Percentiles rank a stretch among this genome's conserved stretches.
These are phyloP conservation scores for Hypoxylon intermedium DNA, from an alignment of 495 filamentous ascomycete genomes.

Conservation along the genomic window DNA sequence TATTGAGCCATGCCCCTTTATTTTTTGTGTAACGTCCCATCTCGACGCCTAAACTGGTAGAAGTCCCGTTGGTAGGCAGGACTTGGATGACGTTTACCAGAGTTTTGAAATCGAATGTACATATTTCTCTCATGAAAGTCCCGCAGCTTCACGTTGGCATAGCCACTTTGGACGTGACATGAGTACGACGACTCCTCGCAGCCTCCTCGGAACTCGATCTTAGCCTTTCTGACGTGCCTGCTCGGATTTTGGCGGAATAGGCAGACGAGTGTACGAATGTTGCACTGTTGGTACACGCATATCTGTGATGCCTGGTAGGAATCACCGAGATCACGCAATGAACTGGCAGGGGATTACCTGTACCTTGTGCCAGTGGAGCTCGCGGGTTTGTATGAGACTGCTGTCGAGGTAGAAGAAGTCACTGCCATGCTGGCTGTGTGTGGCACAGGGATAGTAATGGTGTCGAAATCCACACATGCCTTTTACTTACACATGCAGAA, in stretches of 20 bases:
- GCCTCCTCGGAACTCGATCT: neutral
- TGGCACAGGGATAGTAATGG: too few relatives aligned
- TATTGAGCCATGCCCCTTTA: too few relatives aligned
- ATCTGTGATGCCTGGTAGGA: neutral
- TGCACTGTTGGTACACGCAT: neutral
- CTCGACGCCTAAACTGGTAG: conserved; percentile 8
- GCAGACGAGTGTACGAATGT: conserved; percentile 5
- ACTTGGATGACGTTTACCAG: conserved; percentile 11
- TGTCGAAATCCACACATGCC: too few relatives aligned
- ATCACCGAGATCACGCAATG: conserved; percentile 4
- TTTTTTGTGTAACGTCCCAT: neutral
- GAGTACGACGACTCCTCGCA: neutral
- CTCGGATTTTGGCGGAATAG: conserved; percentile 5
- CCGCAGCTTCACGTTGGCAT: neutral
- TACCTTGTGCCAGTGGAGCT: too few relatives aligned
- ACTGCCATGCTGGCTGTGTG: too few relatives aligned
- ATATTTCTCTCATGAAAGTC: neutral
- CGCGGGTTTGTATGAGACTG: too few relatives aligned
- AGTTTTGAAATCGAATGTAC: conserved; percentile 1
- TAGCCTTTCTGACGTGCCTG: neutral
- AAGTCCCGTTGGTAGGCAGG: conserved; percentile 15
- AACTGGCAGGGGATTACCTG: conserved; percentile 1
- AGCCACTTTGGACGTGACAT: neutral
- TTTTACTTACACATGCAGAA: neutral
- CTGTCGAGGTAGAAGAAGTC: too few relatives aligned